These are phyloP conservation scores for Wallemia hederae DNA, from an alignment of 1,284 basidiomycete species.

Conservation along the genomic window DNA sequence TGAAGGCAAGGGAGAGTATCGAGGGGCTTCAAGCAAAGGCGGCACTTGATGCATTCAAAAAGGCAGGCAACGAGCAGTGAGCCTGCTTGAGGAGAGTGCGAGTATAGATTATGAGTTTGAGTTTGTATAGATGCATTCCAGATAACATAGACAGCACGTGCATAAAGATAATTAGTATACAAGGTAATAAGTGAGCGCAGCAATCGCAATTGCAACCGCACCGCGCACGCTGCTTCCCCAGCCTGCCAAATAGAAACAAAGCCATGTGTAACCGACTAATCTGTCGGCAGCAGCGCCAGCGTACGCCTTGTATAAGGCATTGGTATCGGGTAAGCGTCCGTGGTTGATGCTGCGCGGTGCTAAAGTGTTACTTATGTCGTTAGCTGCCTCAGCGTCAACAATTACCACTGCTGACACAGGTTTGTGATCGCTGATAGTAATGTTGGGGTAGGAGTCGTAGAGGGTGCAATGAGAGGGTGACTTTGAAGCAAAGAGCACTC, in stretches of 20 bases:
- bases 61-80: constrained; percentile 13
- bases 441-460: not conserved
- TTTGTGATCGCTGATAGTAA: not conserved
- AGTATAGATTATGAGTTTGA: too few species aligned
- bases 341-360: not conserved
- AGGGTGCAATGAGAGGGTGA: constrained; percentile 30
- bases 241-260: not conserved
- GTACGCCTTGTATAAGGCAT: not conserved
- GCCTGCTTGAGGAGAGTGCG: not conserved
- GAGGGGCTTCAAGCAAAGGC: constrained; percentile 40
- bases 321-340: not conserved
- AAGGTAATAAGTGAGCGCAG: not conserved
- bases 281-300: not conserved
- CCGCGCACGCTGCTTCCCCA: not conserved
- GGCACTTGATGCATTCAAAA: constrained; percentile 30
- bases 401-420: not conserved
- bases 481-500: constrained; percentile 58
- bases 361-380: too few species aligned
- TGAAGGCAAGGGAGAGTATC: constrained; percentile 40
- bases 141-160: not conserved
- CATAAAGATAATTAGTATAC: not conserved
- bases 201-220: not conserved
- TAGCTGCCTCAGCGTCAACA: not conserved
- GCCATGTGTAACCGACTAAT: not conserved
- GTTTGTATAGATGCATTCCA: not conserved